Base-by-base conservation (phyloP, 139 green algal species). In the Tetratostichococcus sp. region DNA sequence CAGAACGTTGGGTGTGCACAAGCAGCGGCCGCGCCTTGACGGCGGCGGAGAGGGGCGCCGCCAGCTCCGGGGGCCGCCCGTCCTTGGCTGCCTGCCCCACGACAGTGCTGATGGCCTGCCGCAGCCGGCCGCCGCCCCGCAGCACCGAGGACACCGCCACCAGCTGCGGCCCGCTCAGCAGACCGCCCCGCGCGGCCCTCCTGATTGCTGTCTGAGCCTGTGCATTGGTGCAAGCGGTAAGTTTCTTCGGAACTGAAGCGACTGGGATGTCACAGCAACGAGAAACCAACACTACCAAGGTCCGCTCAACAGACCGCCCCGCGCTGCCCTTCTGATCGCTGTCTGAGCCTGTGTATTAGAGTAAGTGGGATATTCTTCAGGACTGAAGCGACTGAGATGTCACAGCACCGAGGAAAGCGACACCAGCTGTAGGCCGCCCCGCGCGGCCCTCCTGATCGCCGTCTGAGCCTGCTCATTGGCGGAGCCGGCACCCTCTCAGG, bases 351-450 rank as follows among this genome's bases (percentile, higher is more conserved):
- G 79, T 67, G 33, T 28, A 50, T 50, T n/a, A 5, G 33, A 30
- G 33, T 26, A 43, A 14, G 39, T 8, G 8, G 39, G 8, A 50
- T 8, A 14, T 8, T 50, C 14, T 14, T 8, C 8, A 8, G 14
- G 8, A 22, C 39, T 6, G 39, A 6, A 50, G 39, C 8, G 39
- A 6, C 39, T 21, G 39, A 11, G 39, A 50, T 11, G 39, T 50
- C 39, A 50, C 39, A 50, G 39, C 8, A 50, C 39, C 39, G 6
- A 11, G 8, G 39, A 6, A 50, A 6, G 6, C 39, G 11, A 50
- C 39, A 50, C 39, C n/a, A n/a, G n/a, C n/a, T n/a, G 71, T 78
- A 91, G 79, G 26, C 88, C 91, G 6, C 91, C 91, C 58, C 89
- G 86, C 17, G 39, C 58, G 2, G 87, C 89, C 0, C 91, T 79